A percentile compares a stretch with the other conserved stretches of the same genome.
Evolutionary conservation across 495 filamentous ascomycete species (phyloP).

Genomic region (Xylaria grammica): DNA sequence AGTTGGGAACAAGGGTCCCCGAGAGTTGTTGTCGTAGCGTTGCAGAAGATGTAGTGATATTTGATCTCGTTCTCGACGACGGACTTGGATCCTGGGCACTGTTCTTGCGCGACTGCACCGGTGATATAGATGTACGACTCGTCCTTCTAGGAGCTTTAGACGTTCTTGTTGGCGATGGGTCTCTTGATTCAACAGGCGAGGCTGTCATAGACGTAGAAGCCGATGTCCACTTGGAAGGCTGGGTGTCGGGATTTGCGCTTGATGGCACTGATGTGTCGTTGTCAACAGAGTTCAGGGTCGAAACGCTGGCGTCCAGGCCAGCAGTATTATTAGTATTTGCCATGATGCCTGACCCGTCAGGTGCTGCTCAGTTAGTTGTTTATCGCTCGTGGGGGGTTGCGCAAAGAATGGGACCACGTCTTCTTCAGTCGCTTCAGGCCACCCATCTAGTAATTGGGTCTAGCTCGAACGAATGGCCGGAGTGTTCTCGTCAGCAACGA

Average conservation of each 20-base stretch:
- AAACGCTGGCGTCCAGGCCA: slow-evolving; percentile 38
- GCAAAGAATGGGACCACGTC: slow-evolving; percentile 40
- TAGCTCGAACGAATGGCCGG: slow-evolving; percentile 37
- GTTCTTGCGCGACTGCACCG: slow-evolving; percentile 68
- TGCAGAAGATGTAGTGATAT: slow-evolving; percentile 62
- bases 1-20: slow-evolving; percentile 62
- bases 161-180: slow-evolving; percentile 55
- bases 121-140: slow-evolving; percentile 29
- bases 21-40: slow-evolving; percentile 66
- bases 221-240: slow-evolving; percentile 48
- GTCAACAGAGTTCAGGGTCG: slow-evolving; percentile 35
- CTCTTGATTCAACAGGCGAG: slow-evolving; percentile 55
- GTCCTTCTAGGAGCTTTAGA: slow-evolving; percentile 32
- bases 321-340: slow-evolving; percentile 28
- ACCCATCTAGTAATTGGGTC: slow-evolving; percentile 34
- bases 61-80: slow-evolving; percentile 57
- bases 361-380: slow-evolving; percentile 11
- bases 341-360: slow-evolving; percentile 31
- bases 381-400: slow-evolving; percentile 24
- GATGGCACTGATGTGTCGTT: slow-evolving; percentile 38
- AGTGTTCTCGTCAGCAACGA: slow-evolving; percentile 33
- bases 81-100: slow-evolving; percentile 72
- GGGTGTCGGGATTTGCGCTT: slow-evolving; percentile 36
- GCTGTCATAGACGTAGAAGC: slow-evolving; percentile 53
- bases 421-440: slow-evolving; percentile 32